Conservation (phyloP, 2,329 filamentous ascomycete species). For the Colletotrichum incanum region DNA sequence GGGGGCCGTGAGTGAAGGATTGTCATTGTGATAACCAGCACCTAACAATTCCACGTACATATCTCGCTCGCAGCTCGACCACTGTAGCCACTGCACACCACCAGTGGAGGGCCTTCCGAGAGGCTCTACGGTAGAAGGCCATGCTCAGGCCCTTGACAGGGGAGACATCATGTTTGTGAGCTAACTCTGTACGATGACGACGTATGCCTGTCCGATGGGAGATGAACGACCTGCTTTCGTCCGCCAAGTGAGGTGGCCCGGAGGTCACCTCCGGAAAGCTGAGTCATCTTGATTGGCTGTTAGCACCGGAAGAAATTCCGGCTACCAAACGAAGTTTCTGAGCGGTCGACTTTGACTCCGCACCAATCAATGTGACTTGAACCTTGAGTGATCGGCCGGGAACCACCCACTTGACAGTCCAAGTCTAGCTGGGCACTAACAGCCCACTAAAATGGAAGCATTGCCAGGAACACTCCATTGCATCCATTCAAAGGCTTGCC, state of each 20-base stretch:
- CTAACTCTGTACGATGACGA: conserved; percentile 34
- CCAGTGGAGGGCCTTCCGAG: neutral
- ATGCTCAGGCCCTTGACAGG: neutral
- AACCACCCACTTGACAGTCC: conserved; percentile 1
- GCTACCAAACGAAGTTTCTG: neutral
- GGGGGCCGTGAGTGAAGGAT: neutral
- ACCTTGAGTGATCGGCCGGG: conserved; percentile 11
- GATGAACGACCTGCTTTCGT: conserved; percentile 29
- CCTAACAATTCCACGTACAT: neutral
- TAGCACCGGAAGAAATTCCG: neutral
- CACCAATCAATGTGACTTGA: neutral
- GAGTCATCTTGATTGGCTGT: neutral
- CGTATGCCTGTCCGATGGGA: neutral
- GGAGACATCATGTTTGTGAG: neutral
- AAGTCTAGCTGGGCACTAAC: neutral
- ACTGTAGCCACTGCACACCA: neutral
- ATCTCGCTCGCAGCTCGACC: too few species aligned
- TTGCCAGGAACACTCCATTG: neutral
- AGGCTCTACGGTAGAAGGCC: neutral
- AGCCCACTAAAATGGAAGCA: conserved; percentile 4
- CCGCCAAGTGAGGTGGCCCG: conserved; percentile 9
- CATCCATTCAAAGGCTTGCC: conserved; percentile 5
- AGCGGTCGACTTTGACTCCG: neutral
- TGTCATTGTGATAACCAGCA: neutral
- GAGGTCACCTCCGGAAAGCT: conserved; percentile 17